Evolutionary conservation across 768 basidiomycete species (phyloP).

Genomic region (Kwoniella bestiolae): DNA sequence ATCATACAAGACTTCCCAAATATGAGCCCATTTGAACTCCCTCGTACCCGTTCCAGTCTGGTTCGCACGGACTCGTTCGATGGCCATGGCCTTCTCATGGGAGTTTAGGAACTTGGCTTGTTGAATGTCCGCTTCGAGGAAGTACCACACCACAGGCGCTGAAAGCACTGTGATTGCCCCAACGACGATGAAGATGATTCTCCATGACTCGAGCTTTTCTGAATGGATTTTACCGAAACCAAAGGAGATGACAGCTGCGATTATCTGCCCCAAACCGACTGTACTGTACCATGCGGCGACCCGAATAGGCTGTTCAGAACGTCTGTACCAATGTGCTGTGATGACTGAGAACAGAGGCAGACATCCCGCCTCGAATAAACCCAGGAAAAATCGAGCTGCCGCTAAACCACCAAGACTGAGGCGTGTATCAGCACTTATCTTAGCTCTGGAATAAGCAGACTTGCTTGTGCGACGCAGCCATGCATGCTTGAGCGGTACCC

Average conservation of each 20-base stretch:
- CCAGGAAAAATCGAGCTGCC: conserved; percentile 56
- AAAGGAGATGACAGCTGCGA: conserved; percentile 12
- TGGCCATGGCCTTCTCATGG: conserved; percentile 31
- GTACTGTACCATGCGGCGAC: conserved; percentile 51
- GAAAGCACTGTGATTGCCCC: conserved; percentile 34
- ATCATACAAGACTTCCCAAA: conserved; percentile 33
- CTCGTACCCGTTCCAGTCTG: conserved; percentile 41
- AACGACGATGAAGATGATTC: conserved; percentile 40
- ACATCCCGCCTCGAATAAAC: conserved; percentile 52
- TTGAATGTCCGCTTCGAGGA: conserved; percentile 30
- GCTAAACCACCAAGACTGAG: conserved; percentile 39
- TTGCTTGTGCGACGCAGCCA: conserved; percentile 31
- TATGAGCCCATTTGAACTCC: conserved; percentile 39
- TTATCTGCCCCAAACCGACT: conserved; percentile 37
- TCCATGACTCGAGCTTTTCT: conserved; percentile 30
- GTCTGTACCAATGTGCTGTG: conserved; percentile 55
- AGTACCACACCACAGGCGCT: conserved; percentile 32
- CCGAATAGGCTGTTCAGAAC: conserved; percentile 46
- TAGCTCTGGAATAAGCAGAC: not conserved
- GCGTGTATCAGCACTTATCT: not conserved
- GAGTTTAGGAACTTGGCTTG: conserved; percentile 30
- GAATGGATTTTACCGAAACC: conserved; percentile 35
- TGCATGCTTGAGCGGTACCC: conserved; percentile 42
- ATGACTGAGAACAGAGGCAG: conserved; percentile 33
- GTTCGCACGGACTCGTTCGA: conserved; percentile 40